Conservation (phyloP, 2,329 filamentous ascomycete species). For the Phyllosticta capitalensis region DNA sequence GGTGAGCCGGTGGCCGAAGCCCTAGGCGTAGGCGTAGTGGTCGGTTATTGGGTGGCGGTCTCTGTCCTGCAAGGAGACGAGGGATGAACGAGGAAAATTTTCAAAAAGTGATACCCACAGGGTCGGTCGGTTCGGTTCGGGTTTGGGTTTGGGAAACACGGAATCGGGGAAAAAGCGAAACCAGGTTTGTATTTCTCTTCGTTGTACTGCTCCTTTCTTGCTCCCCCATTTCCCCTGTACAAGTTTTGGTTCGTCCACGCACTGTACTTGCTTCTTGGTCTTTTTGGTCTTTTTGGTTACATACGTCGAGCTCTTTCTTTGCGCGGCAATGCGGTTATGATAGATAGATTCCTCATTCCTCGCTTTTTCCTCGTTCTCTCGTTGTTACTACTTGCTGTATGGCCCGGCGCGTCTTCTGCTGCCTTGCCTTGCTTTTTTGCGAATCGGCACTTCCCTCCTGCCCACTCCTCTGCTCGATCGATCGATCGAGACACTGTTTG, state of each 20-base stretch:
- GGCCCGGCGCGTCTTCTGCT: too few relatives aligned
- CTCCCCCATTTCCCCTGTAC: not conserved
- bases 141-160: not conserved
- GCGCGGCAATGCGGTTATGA: not conserved
- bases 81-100: not conserved
- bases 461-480: too few relatives aligned
- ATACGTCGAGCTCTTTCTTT: not conserved
- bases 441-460: too few relatives aligned
- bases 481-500: too few relatives aligned
- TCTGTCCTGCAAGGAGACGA: not conserved
- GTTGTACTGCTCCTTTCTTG: not conserved
- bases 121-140: not conserved
- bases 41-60: not conserved
- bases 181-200: not conserved
- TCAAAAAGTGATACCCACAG: not conserved
- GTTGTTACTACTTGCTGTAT: too few relatives aligned
- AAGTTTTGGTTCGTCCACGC: not conserved
- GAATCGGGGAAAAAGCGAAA: not conserved
- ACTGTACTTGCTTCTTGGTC: not conserved
- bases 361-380: not conserved
- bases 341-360: not conserved
- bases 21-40: too few relatives aligned
- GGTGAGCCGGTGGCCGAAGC: slow-evolving; percentile 39
- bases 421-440: too few relatives aligned
- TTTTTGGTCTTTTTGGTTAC: not conserved